A percentile compares a stretch with the other conserved stretches of the same genome.
phyloP scores from a whole-genome alignment of 2,329 filamentous ascomycete species.

The Cadophora sp. region DNA sequence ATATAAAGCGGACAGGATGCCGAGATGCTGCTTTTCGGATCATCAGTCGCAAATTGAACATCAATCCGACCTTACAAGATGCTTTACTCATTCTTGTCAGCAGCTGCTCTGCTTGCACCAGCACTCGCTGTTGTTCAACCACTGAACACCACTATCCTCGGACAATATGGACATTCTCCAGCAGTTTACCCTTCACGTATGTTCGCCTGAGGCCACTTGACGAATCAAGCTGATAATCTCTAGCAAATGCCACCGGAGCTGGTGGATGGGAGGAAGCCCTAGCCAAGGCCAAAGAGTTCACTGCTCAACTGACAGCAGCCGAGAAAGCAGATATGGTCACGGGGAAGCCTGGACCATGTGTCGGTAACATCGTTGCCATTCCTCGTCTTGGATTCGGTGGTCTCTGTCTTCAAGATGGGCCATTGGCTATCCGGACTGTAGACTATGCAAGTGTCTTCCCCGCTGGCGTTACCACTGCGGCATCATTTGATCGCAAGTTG shows the following conservation, averaged over 20 bases:
- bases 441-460: slow-evolving; percentile 71
- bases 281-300: slow-evolving; percentile 68
- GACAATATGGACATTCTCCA: slow-evolving; percentile 28
- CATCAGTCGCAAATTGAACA: slow-evolving; percentile 10
- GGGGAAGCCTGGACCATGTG: slow-evolving; percentile 34
- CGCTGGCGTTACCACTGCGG: slow-evolving; percentile 72
- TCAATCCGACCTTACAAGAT: slow-evolving; percentile 22
- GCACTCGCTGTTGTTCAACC: slow-evolving; percentile 30
- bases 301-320: slow-evolving; percentile 76
- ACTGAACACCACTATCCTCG: slow-evolving; percentile 31
- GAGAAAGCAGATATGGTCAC: slow-evolving; percentile 64
- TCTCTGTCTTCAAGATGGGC: slow-evolving; percentile 37
- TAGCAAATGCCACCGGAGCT: slow-evolving; percentile 30
- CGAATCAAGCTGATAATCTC: slow-evolving; percentile 39
- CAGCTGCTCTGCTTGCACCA: slow-evolving; percentile 32
- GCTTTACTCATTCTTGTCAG: slow-evolving; percentile 27
- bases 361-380: slow-evolving; percentile 32
- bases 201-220: not conserved
- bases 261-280: slow-evolving; percentile 70
- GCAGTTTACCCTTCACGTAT: slow-evolving; percentile 36
- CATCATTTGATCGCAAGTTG: slow-evolving; percentile 78
- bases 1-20: slow-evolving; percentile 1
- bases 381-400: slow-evolving; percentile 33
- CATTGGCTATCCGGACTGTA: slow-evolving; percentile 42
- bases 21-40: not conserved